These are phyloP conservation scores for Amphibolis antarctica DNA, from an alignment of 106 monocot species.

Conservation along the genomic window DNA sequence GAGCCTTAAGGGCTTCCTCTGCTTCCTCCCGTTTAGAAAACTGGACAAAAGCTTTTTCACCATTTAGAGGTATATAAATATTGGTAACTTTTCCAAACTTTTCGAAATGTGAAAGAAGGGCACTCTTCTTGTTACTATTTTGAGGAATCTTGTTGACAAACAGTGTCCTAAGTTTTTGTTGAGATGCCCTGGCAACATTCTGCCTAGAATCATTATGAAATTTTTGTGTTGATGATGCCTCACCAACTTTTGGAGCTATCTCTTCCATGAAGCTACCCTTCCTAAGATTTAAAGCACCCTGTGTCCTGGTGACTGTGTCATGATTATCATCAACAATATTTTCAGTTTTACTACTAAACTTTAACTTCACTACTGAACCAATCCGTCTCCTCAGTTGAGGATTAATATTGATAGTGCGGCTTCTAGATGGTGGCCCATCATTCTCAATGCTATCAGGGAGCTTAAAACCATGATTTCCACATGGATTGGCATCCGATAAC, in stretches of 20 bases:
- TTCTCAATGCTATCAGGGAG: slow-evolving; percentile 19
- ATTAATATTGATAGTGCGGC: slow-evolving; percentile 11
- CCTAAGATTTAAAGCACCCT: slow-evolving; percentile 4
- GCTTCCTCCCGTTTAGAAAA: slow-evolving; percentile 90
- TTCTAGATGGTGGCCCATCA: slow-evolving; percentile 14
- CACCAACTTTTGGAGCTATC: slow-evolving; percentile 13
- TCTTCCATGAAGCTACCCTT: slow-evolving; percentile 8
- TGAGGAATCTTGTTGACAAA: slow-evolving; percentile 81
- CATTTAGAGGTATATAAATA: slow-evolving; percentile 69
- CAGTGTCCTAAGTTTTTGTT: slow-evolving; percentile 68
- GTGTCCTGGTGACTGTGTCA: slow-evolving; percentile 1
- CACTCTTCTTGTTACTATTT: slow-evolving; percentile 45
- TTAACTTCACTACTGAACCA: slow-evolving; percentile 27
- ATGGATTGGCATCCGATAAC: slow-evolving; percentile 42
- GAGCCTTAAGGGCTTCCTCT: slow-evolving; percentile 81
- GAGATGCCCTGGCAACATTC: slow-evolving; percentile 28
- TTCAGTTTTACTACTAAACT: slow-evolving; percentile 12
- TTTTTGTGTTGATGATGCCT: slow-evolving; percentile 11
- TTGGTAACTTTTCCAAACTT: slow-evolving; percentile 80
- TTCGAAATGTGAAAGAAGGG: slow-evolving; percentile 71
- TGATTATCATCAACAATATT: slow-evolving; percentile 23
- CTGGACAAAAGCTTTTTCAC: slow-evolving; percentile 94
- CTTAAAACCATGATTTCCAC: slow-evolving; percentile 6
- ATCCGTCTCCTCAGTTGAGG: slow-evolving; percentile 30
- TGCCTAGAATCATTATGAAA: slow-evolving; percentile 22